Conservation (phyloP, 192 early-diverging fungal species). For the Ambispora gerdemannii region DNA sequence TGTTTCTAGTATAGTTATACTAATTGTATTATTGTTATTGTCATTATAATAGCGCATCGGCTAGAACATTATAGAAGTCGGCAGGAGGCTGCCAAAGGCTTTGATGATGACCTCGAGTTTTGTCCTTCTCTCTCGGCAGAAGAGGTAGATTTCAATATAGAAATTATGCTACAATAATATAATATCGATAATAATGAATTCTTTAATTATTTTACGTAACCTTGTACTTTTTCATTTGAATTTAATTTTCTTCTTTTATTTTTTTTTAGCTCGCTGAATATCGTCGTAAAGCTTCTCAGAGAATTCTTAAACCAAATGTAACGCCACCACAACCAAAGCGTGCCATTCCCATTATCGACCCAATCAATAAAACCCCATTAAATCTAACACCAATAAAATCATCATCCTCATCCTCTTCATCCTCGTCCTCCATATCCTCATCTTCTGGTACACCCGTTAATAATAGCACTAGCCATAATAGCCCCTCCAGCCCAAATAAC, state of each 20-base stretch:
- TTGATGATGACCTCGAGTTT: slow-evolving; percentile 59
- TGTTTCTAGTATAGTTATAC: too few relatives aligned
- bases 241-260: too few relatives aligned
- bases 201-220: not conserved
- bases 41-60: slow-evolving; percentile 21
- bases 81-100: slow-evolving; percentile 51
- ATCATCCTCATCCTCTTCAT: not conserved
- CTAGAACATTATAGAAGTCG: slow-evolving; percentile 47
- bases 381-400: slow-evolving; percentile 35
- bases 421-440: slow-evolving; percentile 12
- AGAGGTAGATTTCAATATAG: slow-evolving; percentile 37
- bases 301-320: slow-evolving; percentile 10
- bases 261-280: slow-evolving; percentile 41
- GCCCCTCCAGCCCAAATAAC: too few relatives aligned
- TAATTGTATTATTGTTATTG: too few relatives aligned
- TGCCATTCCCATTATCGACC: slow-evolving; percentile 52
- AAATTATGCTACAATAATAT: not conserved
- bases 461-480: too few relatives aligned
- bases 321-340: slow-evolving; percentile 28
- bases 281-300: slow-evolving; percentile 29
- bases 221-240: too few relatives aligned
- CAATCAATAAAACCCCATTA: slow-evolving; percentile 46
- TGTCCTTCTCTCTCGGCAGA: slow-evolving; percentile 52
- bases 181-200: not conserved
- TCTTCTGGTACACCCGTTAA: too few relatives aligned